Evolutionary conservation across 352 stramenopile genomes (phyloP).

Genomic region (Sclerospora graminicola): DNA sequence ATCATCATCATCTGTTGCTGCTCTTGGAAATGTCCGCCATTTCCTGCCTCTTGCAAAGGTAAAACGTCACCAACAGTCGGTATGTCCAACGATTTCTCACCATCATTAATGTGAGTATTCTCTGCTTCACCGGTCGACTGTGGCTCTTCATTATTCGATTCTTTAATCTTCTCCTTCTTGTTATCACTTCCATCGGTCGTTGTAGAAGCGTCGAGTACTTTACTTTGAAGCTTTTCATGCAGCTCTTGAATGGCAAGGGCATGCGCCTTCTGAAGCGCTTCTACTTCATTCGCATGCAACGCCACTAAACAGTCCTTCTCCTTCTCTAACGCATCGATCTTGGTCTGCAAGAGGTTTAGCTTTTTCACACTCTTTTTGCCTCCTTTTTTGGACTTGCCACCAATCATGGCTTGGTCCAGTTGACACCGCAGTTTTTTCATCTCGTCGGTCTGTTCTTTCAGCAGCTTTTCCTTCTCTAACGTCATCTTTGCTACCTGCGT

Average conservation of each 20-base stretch:
- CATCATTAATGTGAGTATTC: background rate
- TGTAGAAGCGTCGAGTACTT: too few species aligned
- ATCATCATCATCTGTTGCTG: slow-evolving; percentile 4
- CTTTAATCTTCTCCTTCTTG: slow-evolving; percentile 1
- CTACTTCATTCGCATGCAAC: slow-evolving; percentile 4
- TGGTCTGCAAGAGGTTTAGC: slow-evolving; percentile 11
- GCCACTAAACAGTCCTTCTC: slow-evolving; percentile 7
- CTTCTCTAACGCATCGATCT: slow-evolving; percentile 10
- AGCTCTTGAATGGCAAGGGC: slow-evolving; percentile 8
- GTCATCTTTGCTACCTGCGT: slow-evolving; percentile 4
- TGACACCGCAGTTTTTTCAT: slow-evolving; percentile 12
- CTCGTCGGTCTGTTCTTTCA: slow-evolving; percentile 7
- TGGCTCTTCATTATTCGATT: slow-evolving; percentile 4
- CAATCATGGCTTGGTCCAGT: slow-evolving; percentile 5
- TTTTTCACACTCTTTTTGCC: slow-evolving; percentile 17
- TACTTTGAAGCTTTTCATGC: slow-evolving; percentile 9
- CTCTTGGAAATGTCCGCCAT: slow-evolving; percentile 1
- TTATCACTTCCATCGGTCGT: background rate
- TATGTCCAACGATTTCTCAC: slow-evolving; percentile 1
- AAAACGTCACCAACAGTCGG: slow-evolving; percentile 5
- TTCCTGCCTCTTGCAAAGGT: slow-evolving; percentile 3
- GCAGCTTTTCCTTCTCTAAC: slow-evolving; percentile 3
- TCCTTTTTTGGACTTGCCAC: background rate
- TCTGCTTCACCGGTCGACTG: slow-evolving; percentile 4
- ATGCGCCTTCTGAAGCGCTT: slow-evolving; percentile 10